phyloP scores from a whole-genome alignment of 2,329 filamentous ascomycete species.

The Botrytis hyacinthi region DNA sequence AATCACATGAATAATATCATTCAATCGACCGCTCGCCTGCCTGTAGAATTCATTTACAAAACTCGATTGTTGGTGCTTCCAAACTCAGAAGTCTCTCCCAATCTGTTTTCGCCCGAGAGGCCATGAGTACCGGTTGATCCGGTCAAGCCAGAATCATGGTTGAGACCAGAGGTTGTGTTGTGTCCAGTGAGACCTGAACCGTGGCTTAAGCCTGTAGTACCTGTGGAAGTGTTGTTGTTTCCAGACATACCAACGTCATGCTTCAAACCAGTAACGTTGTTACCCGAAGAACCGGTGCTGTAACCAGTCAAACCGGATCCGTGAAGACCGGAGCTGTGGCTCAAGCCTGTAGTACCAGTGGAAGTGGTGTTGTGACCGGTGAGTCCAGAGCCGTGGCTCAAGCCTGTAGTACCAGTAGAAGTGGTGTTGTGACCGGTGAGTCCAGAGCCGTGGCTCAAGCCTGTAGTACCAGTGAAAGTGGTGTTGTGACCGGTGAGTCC shows the following conservation, averaged over 20 bases:
- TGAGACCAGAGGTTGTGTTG: neutral
- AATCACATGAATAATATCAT: neutral
- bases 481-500: neutral
- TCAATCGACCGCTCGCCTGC: neutral
- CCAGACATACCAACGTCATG: neutral
- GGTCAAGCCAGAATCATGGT: neutral
- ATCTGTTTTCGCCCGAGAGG: conserved; percentile 16
- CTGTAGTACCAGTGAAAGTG: neutral
- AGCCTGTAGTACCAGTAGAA: neutral
- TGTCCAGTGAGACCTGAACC: neutral
- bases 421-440: neutral
- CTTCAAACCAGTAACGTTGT: neutral
- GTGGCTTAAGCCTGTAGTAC: neutral
- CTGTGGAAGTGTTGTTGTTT: neutral
- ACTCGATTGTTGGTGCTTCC: conserved; percentile 17
- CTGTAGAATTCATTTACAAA: neutral
- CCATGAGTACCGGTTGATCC: conserved; percentile 7
- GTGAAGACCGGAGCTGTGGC: neutral
- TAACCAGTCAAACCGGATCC: neutral
- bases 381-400: no score
- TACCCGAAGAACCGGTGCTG: neutral
- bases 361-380: neutral
- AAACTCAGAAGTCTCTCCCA: conserved; percentile 23
- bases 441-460: neutral
- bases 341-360: neutral